Percentiles rank a stretch among this genome's conserved stretches.
phyloP scores from a whole-genome alignment of 2,329 filamentous ascomycete genomes.

The Anisogramma anomala region DNA sequence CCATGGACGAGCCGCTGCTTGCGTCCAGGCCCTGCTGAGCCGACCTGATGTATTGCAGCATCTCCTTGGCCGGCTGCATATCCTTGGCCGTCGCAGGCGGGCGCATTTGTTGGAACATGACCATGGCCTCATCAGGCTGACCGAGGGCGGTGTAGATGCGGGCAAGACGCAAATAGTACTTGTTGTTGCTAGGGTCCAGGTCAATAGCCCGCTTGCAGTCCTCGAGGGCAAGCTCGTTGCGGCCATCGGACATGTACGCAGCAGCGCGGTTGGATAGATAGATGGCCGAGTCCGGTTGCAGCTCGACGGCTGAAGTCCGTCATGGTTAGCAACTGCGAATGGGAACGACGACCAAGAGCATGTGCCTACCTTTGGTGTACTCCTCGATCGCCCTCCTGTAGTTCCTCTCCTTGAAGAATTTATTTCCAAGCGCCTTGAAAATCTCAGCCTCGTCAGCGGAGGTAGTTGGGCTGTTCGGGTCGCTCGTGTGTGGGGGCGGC shows the following conservation, averaged over 20 bases:
- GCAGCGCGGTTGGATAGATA: slow-evolving; percentile 93
- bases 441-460: slow-evolving; percentile 68
- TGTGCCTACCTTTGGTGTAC: slow-evolving; percentile 77
- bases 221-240: slow-evolving; percentile 68
- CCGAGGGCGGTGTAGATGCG: slow-evolving; percentile 84
- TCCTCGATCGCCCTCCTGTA: slow-evolving; percentile 80
- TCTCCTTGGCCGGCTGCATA: slow-evolving; percentile 67
- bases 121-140: slow-evolving; percentile 73
- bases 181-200: slow-evolving; percentile 73
- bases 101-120: slow-evolving; percentile 68
- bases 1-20: slow-evolving; percentile 79
- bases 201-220: slow-evolving; percentile 76
- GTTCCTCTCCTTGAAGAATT: slow-evolving; percentile 91
- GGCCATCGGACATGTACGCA: slow-evolving; percentile 78
- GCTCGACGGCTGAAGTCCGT: slow-evolving; percentile 61
- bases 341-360: no score
- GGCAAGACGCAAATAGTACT: slow-evolving; percentile 77
- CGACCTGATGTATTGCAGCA: slow-evolving; percentile 69
- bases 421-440: slow-evolving; percentile 89
- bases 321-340: slow-evolving; percentile 3
- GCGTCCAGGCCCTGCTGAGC: slow-evolving; percentile 66
- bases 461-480: slow-evolving; percentile 43
- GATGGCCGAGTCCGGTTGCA: slow-evolving; percentile 73
- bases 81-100: slow-evolving; percentile 77
- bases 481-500: slow-evolving; percentile 61